Evolutionary conservation across 129 eudicot species (phyloP), one percentile per base, ranked within the genome.

Genomic region (Centella asiatica): DNA sequence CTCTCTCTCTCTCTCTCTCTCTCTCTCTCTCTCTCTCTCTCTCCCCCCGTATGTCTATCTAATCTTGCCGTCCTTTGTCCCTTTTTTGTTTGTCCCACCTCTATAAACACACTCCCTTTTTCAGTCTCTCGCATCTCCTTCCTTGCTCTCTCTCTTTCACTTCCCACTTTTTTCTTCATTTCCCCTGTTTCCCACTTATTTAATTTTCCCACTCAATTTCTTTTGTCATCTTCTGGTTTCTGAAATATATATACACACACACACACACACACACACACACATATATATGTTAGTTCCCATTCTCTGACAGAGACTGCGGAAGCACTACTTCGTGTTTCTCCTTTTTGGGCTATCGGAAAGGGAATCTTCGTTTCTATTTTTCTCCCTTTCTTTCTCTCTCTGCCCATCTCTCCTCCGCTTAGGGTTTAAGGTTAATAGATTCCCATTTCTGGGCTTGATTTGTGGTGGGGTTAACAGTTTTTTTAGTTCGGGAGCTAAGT

Each of bases 31-130:
- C 4, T 29, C 62, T 17, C 36, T 56, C 20, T 32, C 15, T 8
- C 40, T 6, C 40, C 40, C 5, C 11, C 13, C 40, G 7, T 1
- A 42, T 27, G 6, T 10, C 15, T 32, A n/a, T 44, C 47, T 34
- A 4, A 34, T 26, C 58, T 53, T 53, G 67, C 54, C 67, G 54
- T 60, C 54, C 26, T n/a, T 26, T 27, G 53, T 60, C 65, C 37
- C 46, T 36, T 4, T 60, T 60, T 4, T 25, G 10, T 26, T 60
- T 40, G 65, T 61, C 19, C 33, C 4, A 40, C 22, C 11, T 27
- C 60, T 34, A 3, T 9, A 3, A 34, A 34, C 39, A 9, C 5
- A 34, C 39, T 4, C 12, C 32, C 54, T 6, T 26, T 28, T 22
- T 34, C 65, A 11, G 17, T 44, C 20, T 27, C 23, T 6, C 26